Evolutionary conservation across 2,329 filamentous ascomycete genomes (phyloP).

Genomic region (Epichloe coenophiala): DNA sequence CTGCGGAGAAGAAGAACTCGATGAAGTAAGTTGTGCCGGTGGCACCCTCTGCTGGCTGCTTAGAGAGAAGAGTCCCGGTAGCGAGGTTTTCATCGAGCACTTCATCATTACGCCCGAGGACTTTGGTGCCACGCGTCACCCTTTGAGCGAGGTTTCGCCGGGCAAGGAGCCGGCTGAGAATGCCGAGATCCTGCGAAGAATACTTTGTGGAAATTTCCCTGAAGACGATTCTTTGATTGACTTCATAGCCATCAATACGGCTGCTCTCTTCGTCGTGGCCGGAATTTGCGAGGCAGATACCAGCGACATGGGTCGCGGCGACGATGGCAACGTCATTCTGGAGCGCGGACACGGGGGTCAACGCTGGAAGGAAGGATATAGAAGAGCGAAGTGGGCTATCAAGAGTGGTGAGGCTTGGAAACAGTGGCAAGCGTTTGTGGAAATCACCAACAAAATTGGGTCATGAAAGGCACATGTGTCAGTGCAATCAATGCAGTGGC

Average conservation of each 20-base stretch:
- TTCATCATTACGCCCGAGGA: constrained; percentile 73
- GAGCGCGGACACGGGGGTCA: constrained; percentile 76
- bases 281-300: constrained; percentile 76
- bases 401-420: constrained; percentile 75
- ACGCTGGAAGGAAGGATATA: constrained; percentile 89
- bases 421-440: constrained; percentile 72
- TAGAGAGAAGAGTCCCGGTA: constrained; percentile 29
- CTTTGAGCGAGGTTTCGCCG: constrained; percentile 64
- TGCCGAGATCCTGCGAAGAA: constrained; percentile 64
- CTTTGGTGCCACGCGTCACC: constrained; percentile 68
- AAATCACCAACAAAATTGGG: constrained; percentile 53
- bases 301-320: constrained; percentile 65
- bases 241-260: constrained; percentile 90
- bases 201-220: constrained; percentile 60
- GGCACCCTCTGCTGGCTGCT: constrained; percentile 82
- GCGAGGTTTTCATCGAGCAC: constrained; percentile 47
- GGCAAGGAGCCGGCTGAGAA: constrained; percentile 82
- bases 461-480: background rate
- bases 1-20: constrained; percentile 87
- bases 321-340: constrained; percentile 66
- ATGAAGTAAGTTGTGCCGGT: constrained; percentile 89
- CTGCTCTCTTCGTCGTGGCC: constrained; percentile 71
- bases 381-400: constrained; percentile 77
- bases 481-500: background rate
- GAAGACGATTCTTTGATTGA: constrained; percentile 75